Evolutionary conservation across 257 asterid genomes (phyloP).

Genomic region (Solanum clarkiae): DNA sequence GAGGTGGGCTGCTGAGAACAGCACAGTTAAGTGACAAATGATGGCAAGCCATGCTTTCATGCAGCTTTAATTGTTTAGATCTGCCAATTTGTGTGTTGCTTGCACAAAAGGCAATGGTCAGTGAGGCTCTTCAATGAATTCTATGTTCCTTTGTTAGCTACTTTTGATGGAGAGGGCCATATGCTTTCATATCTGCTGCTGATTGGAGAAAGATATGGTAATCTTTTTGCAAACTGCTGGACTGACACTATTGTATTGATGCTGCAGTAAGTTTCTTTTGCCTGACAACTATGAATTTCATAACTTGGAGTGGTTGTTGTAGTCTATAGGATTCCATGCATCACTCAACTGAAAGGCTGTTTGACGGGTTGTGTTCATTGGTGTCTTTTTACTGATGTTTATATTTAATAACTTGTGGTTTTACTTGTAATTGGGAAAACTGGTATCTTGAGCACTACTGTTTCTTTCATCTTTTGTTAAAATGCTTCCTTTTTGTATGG

Average conservation of each 20-base stretch:
- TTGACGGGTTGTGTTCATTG: no score
- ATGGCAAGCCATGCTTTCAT: not conserved
- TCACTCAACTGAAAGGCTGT: not conserved
- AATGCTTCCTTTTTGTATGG: not conserved
- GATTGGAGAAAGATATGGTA: conserved; percentile 32
- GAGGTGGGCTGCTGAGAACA: not conserved
- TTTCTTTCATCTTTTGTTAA: not conserved
- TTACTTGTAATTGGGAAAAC: no score
- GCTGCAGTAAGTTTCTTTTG: not conserved
- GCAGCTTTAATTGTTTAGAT: not conserved
- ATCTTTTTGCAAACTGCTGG: not conserved
- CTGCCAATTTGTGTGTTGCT: not conserved
- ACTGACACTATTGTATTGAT: not conserved
- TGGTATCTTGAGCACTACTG: no score
- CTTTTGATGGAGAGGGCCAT: no score
- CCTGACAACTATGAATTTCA: not conserved
- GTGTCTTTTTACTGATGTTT: no score
- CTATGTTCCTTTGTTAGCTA: not conserved
- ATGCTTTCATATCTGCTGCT: no score
- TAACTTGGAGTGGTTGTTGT: not conserved
- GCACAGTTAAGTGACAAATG: not conserved
- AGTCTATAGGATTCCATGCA: not conserved
- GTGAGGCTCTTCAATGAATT: not conserved
- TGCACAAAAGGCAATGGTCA: not conserved
- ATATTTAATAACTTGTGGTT: no score